Base-by-base conservation (phyloP, 2,329 filamentous ascomycete genomes). In the Aureobasidium pullulans region DNA sequence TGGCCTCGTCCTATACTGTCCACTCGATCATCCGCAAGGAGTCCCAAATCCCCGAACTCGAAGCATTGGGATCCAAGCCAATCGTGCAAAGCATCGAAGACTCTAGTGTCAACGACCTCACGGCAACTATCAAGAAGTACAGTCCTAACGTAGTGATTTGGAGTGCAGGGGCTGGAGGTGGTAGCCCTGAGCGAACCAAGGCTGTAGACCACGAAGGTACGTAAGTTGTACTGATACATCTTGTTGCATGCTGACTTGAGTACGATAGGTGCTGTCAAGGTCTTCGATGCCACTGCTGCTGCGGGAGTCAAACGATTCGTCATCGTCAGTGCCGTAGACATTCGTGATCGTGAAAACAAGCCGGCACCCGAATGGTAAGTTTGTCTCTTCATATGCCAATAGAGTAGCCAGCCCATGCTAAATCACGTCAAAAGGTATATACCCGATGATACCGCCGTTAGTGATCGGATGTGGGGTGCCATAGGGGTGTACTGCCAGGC, bases 281-380 rank as follows among this genome's bases (percentile, higher is more conserved):
- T 85, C 68, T 81, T 87, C 72, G 77, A 79, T 52, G 84, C 85
- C 5, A 78, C 84, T 0, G 79, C 81, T 19, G 70, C 78, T 7
- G 77, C 78, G 0, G 78, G 82, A 0, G 75, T 87, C 62, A 82
- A 74, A 3, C 81, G 83, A 61, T 88, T 87, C 72, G 76, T 89
- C 50, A 79, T 88, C 65, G 75, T 89, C 56, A 87, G 84, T 0
- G 85, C 86, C 64, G 70, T 82, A 10, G 77, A 77, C 60, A 81
- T 81, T 16, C 79, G 86, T 28, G 76, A 77, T 66, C 68, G 71
- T 1, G 69, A 70, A 59, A 69, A 64, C 8, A 68, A 65, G 66
- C 70, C 72, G 2, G 68, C 68, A 36, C 77, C 75, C 31, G 70
- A 69, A 16, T 79, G 75, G 77, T 49, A 49, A 36, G 43, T 7